Evolutionary conservation across 2,329 filamentous ascomycete genomes (phyloP).

Genomic region (Nemania sp.): DNA sequence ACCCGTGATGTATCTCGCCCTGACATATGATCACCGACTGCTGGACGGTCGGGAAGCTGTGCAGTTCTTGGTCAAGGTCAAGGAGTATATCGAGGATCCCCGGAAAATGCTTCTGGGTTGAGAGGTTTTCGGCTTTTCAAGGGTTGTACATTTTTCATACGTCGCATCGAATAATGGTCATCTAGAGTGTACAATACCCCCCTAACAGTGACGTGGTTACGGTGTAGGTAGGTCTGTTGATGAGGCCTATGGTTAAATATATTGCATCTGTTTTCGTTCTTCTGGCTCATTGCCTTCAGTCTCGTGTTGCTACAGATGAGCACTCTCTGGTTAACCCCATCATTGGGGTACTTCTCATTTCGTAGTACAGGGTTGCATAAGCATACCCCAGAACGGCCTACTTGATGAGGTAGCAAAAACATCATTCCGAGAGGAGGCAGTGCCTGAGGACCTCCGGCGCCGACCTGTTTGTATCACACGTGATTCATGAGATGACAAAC

Average conservation of each 20-base stretch:
- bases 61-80: conserved; percentile 94
- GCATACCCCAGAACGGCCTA: too few species aligned
- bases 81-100: conserved; percentile 97
- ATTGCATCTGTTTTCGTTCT: background rate
- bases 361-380: background rate
- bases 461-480: too few species aligned
- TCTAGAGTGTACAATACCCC: conserved; percentile 28
- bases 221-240: conserved; percentile 14
- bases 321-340: background rate
- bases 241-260: conserved; percentile 6
- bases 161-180: conserved; percentile 15
- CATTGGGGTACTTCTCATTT: background rate
- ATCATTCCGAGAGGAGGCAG: too few species aligned
- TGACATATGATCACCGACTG: conserved; percentile 97
- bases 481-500: too few species aligned
- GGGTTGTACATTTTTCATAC: conserved; percentile 16
- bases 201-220: conserved; percentile 11
- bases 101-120: conserved; percentile 77
- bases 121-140: background rate
- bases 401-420: too few species aligned
- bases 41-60: conserved; percentile 94
- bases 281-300: background rate
- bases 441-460: too few species aligned
- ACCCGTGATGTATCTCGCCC: conserved; percentile 99
- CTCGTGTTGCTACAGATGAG: background rate